Evolutionary conservation across 495 filamentous ascomycete species (phyloP).

Genomic region (Penicillium bovifimosum): DNA sequence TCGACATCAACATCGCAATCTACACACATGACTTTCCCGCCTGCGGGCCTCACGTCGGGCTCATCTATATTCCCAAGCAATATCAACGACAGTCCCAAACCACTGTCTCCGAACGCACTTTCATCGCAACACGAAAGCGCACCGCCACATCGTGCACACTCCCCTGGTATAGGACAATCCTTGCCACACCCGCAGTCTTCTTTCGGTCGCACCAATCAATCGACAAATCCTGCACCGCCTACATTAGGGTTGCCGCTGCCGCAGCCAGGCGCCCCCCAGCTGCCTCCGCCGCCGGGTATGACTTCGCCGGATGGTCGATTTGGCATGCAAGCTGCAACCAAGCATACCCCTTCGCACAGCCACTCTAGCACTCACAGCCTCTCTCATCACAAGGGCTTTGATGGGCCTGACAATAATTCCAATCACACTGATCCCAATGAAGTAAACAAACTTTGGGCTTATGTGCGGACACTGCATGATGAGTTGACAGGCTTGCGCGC

Average conservation of each 20-base stretch:
- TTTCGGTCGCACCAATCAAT: conserved; percentile 47
- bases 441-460: conserved; percentile 41
- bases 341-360: conserved; percentile 32
- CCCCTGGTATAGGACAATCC: conserved; percentile 63
- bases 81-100: conserved; percentile 84
- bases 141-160: conserved; percentile 53
- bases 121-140: conserved; percentile 54
- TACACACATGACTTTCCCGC: conserved; percentile 41
- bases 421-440: conserved; percentile 23
- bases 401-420: conserved; percentile 22
- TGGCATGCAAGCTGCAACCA: conserved; percentile 31
- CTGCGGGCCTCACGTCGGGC: conserved; percentile 36
- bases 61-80: conserved; percentile 61
- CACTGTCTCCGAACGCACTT: conserved; percentile 68
- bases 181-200: conserved; percentile 56
- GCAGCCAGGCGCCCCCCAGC: conserved; percentile 41
- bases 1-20: conserved; percentile 52
- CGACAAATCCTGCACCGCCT: conserved; percentile 25
- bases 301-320: conserved; percentile 44
- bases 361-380: conserved; percentile 41
- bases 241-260: conserved; percentile 33
- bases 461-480: conserved; percentile 41
- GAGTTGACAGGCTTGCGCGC: conserved; percentile 33
- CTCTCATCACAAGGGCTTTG: conserved; percentile 22
- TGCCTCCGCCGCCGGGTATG: conserved; percentile 49